Base-by-base conservation (phyloP, 345 rosid species). In the Arabis alpina region DNA sequence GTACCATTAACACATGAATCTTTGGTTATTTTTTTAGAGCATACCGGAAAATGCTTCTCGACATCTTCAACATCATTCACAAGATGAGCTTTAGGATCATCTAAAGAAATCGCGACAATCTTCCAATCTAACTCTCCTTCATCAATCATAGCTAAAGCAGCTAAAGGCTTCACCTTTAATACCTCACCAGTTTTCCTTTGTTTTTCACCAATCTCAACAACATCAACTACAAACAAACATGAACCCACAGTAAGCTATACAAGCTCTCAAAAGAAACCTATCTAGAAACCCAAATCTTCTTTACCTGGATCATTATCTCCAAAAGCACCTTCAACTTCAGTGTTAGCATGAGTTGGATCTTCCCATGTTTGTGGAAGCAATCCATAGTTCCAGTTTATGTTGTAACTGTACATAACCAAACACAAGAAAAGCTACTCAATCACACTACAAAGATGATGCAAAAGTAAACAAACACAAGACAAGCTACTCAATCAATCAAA, bases 51-150 rank as follows among this genome's bases (percentile, higher is more conserved):
- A 82, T 95, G 97, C 70, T 90, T 85, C 82, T 95, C 94, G 8
- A 87, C 96, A 70, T 90, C 96, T 54, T 86, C 92, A 52, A 86
- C 83, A 74, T 95, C 97, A 75, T 92, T 85, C 55, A 92, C 91
- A 71, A 90, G 92, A 73, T 93, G 81, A 81, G 99, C 98, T 74
- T 81, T 88, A 56, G 98, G 93, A 68, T 94, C 99, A 81, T 89
- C 98, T 80, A 94, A 51, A 30, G 99, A 89, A 74, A 92, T 87
- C 15, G 91, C 91, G 67, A 95, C 91, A 59, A 95, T 87, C 80
- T 95, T 95, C 99, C 98, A 95, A 82, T 92, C 97, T 57, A 95
- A 89, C 73, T 95, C 98, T 59, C 99, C 99, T 75, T 95, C 99
- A 74, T 95, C 99, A 76, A 90, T 84, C 99, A 95, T 95, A 53